Evolutionary conservation across 116 monocot species (phyloP), one percentile per base, ranked within the genome.

Genomic region (Dioscorea cayenensis): DNA sequence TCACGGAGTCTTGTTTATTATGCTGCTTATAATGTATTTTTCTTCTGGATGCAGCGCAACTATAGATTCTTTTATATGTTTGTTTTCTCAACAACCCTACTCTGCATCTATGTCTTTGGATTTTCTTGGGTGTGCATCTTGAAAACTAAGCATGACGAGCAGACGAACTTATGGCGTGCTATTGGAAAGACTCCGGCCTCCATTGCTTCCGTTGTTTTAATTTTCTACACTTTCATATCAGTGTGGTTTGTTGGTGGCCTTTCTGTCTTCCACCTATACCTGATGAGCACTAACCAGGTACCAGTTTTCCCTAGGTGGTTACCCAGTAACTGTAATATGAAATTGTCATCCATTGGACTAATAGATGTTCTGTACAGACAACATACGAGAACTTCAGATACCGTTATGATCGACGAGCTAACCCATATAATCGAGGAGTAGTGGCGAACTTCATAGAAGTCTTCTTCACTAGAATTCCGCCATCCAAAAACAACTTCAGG

Each of bases 381-480:
- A 94, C 94, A 10, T 94, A 94, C 28, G 94, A 94, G 78, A 94
- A 94, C 78, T 94, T 94, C 70, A 81, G 94, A 71, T 90, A 94
- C 70, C 83, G 84, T 17, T 94, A 94, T 37, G 94, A 90, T 66
- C 80, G 80, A 4, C 79, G 90, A 36, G 84, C 43, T 20, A 94
- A 94, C 71, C 94, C 94, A 11, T 90, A 84, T 61, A 88, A 94
- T 51, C 63, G 51, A 29, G 91, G 94, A 19, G 28, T 86, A 20
- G 55, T 84, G 49, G 68, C 65, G 1, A 94, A 94, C 66, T 88
- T 94, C 70, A 88, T 79, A 77, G 88, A 90, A 67, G 79, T 80
- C 62, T 94, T 94, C 82, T 91, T 77, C 73, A 82, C 84, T 19
- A 64, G 73, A 64, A 83, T 94, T 29, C 77, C 94, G 51, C 84